Evolutionary conservation across 1,139 yeast species (phyloP), one percentile per base, ranked within the genome.

Genomic region (Geotrichum restrictum): DNA sequence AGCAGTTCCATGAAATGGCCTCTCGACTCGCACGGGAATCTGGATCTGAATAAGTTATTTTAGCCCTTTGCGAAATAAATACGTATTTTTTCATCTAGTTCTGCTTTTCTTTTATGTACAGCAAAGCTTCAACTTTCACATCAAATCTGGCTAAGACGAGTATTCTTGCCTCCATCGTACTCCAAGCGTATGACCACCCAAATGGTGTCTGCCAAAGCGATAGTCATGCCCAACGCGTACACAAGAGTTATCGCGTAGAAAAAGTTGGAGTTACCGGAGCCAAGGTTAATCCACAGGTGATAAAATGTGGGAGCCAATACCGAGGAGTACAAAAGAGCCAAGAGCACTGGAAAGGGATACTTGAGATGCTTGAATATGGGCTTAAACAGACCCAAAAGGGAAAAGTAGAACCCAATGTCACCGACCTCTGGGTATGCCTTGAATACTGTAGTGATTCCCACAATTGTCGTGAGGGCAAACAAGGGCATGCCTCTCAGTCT

Each of bases 221-320:
- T 69, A 0, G 83, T 81, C 62, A 89, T 78, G 2, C 89, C 88
- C 14, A 82, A 73, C 0, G 88, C 84, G 72, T 91, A 86, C 2
- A 85, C 86, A 58, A 93, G 76, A 21, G 94, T 88, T 61, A 93
- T 86, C 50, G 98, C 96, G 72, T 91, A 93, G 73, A 89, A 93
- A 74, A 93, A 93, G 70, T 93, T 93, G 57, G 97, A 84, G 71
- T 93, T 93, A 24, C 98, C 99, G 31, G 94, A 88, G 13, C 97
- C 97, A 56, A 88, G 76, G 52, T 85, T 87, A 60, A 93, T 88
- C 99, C 99, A 93, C 59, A 94, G 78, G 67, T 88, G 89, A 72
- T 89, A 89, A 67, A 93, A 93, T 10, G 89, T 83, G 0, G 98
- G 98, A 1, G 95, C 82, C 48, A 93, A 75, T 1, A 84, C 71